phyloP scores from a whole-genome alignment of 2,329 filamentous ascomycete genomes.

The Myriangium duriaei region DNA sequence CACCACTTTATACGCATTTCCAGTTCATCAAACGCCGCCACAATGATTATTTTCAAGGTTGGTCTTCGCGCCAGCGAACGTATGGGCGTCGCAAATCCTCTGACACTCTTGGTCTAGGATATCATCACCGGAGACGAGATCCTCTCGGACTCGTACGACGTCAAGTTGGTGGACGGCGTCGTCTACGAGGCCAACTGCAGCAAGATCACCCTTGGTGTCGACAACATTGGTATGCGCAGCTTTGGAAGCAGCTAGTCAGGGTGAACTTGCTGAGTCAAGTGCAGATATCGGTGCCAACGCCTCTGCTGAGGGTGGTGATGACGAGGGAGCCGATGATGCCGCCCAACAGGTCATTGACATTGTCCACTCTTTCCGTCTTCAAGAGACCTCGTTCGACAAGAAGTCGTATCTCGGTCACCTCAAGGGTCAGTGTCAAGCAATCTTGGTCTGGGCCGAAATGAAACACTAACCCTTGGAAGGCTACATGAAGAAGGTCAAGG shows the following conservation, averaged over 20 bases:
- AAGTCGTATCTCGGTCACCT: slow-evolving; percentile 72
- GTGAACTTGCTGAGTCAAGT: background rate
- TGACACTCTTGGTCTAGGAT: slow-evolving; percentile 48
- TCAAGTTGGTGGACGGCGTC: slow-evolving; percentile 66
- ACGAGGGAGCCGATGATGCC: slow-evolving; percentile 58
- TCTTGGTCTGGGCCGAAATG: too few relatives aligned
- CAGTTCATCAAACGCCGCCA: slow-evolving; percentile 21
- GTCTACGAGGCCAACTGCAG: slow-evolving; percentile 85
- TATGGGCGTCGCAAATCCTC: slow-evolving; percentile 5
- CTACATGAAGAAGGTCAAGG: slow-evolving; percentile 88
- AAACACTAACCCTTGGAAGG: too few relatives aligned
- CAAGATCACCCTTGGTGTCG: slow-evolving; percentile 70
- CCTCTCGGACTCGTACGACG: slow-evolving; percentile 84
- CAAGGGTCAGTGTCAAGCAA: slow-evolving; percentile 49
- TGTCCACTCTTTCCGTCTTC: slow-evolving; percentile 80
- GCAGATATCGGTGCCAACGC: slow-evolving; percentile 88
- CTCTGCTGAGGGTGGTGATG: slow-evolving; percentile 67
- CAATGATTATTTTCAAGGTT: slow-evolving; percentile 49
- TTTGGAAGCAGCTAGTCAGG: background rate
- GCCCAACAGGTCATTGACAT: slow-evolving; percentile 79
- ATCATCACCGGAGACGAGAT: slow-evolving; percentile 84
- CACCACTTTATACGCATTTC: slow-evolving; percentile 6
- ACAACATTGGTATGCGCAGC: slow-evolving; percentile 50
- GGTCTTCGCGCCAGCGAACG: slow-evolving; percentile 18
- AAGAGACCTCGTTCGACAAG: slow-evolving; percentile 72